Evolutionary conservation across 345 rosid genomes (phyloP).

Genomic region (Toxicodendron radicans): DNA sequence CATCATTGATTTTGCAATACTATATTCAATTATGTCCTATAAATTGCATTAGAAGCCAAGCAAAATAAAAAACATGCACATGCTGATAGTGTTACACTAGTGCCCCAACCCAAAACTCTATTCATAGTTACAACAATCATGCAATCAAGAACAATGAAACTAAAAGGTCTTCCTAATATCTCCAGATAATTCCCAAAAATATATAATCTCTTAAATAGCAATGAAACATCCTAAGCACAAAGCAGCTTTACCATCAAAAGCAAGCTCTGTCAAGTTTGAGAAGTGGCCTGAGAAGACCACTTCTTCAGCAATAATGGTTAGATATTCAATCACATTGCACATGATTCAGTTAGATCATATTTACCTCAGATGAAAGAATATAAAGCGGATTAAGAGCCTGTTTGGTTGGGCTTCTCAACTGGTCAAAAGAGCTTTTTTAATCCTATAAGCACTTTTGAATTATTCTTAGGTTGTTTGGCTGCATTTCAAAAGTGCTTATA

Average conservation of each 20-base stretch:
- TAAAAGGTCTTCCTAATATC: neutral
- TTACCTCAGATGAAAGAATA: neutral
- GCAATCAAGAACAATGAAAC: neutral
- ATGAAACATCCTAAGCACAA: neutral
- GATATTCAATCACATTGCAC: neutral
- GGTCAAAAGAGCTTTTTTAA: no score
- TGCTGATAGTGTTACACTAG: neutral
- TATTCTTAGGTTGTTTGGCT: no score
- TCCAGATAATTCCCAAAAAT: neutral
- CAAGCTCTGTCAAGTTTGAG: neutral
- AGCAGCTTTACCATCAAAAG: neutral
- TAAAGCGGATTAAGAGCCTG: neutral
- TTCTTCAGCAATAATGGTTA: neutral
- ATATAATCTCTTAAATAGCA: neutral
- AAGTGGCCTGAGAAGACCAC: neutral
- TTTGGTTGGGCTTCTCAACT: no score
- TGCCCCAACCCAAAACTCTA: neutral
- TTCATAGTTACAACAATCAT: neutral
- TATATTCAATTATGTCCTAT: neutral
- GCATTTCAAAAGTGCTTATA: no score
- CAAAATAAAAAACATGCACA: neutral
- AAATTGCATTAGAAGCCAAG: no score
- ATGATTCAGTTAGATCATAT: neutral
- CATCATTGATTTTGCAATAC: neutral
- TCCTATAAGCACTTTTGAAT: no score